phyloP scores from a whole-genome alignment of 169 alveolate species.

The Neospora caninum region DNA sequence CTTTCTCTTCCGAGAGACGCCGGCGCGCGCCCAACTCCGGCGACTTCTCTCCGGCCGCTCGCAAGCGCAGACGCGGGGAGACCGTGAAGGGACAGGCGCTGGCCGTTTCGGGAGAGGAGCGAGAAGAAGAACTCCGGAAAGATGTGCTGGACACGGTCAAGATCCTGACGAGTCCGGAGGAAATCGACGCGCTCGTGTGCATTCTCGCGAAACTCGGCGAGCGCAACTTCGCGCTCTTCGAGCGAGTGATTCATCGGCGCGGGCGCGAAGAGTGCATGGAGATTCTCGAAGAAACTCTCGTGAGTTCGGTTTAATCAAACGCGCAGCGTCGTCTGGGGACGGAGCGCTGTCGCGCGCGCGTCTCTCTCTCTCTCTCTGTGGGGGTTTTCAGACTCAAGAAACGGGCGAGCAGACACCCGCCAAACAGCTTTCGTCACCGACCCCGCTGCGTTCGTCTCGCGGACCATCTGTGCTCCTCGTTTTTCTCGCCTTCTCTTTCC shows the following conservation, averaged over 20 bases:
- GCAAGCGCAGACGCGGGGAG: background rate
- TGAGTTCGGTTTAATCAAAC: background rate
- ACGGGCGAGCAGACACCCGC: too few species aligned
- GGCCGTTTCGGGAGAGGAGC: background rate
- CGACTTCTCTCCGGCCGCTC: too few species aligned
- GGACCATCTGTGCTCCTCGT: too few species aligned
- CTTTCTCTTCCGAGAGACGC: background rate
- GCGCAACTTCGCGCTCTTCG: constrained; percentile 46
- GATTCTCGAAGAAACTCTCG: constrained; percentile 59
- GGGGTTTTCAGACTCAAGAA: too few species aligned
- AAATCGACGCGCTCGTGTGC: constrained; percentile 53
- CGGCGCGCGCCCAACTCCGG: background rate
- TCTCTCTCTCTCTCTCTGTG: too few species aligned
- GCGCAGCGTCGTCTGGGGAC: too few species aligned
- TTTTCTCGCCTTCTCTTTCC: too few species aligned
- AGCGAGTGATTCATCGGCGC: constrained; percentile 62
- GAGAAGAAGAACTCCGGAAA: background rate
- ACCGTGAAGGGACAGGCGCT: background rate
- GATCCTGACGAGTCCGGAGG: constrained; percentile 43
- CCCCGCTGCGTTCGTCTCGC: too few species aligned
- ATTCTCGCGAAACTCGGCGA: constrained; percentile 38
- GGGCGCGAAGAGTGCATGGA: constrained; percentile 49
- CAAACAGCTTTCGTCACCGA: too few species aligned
- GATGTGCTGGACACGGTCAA: constrained; percentile 38
- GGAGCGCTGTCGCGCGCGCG: too few species aligned